Conservation (phyloP, 306 rosid genomes). For the Vigna unguiculata region DNA sequence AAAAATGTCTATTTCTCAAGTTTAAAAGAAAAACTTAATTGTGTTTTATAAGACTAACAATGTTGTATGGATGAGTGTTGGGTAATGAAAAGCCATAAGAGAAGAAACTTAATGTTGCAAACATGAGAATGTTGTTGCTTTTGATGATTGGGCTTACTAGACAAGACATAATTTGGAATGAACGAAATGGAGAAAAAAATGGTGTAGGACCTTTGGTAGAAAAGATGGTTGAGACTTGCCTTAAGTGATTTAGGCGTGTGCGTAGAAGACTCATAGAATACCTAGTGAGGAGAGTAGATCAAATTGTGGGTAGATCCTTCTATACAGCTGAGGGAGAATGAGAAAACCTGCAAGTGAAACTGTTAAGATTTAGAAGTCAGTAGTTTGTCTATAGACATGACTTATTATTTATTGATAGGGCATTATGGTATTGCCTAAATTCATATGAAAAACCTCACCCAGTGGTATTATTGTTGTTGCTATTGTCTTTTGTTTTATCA, state of each 20-base stretch:
- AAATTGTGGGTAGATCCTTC: not conserved
- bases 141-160: not conserved
- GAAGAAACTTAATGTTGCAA: not conserved
- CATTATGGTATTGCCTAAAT: not conserved
- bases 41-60: too few species aligned
- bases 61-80: not conserved
- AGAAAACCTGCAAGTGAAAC: not conserved
- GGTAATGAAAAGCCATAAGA: not conserved
- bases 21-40: too few species aligned
- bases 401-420: not conserved
- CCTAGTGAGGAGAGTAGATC: not conserved
- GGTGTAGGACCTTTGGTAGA: not conserved
- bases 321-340: not conserved
- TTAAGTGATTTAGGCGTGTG: not conserved
- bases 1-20: not conserved
- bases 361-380: not conserved
- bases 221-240: not conserved
- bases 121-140: not conserved
- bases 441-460: not conserved
- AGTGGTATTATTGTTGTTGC: not conserved
- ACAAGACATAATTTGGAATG: not conserved
- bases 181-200: not conserved
- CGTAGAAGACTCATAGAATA: not conserved
- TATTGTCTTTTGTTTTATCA: not conserved
- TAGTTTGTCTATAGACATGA: not conserved